Evolutionary conservation across 306 rosid species (phyloP), one percentile per base, ranked within the genome.

Genomic region (Heteromeles arbutifolia): DNA sequence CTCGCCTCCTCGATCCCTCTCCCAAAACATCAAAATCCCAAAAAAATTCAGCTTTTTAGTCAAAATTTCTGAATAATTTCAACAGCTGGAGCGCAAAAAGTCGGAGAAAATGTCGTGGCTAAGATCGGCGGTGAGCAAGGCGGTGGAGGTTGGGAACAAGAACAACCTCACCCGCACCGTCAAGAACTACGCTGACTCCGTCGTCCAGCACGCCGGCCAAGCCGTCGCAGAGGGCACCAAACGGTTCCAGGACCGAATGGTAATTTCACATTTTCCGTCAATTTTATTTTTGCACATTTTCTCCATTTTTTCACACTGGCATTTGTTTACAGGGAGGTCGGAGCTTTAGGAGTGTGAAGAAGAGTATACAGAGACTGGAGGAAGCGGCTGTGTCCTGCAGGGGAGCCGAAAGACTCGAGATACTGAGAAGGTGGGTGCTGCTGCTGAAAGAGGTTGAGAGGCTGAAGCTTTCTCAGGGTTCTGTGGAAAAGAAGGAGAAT

Each of bases 151-250:
- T 6, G 96, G 99, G 44, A 92, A 96, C 82, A 96, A 84, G 57
- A 90, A 87, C 85, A 92, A 96, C 80, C 97, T 96, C 88, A 90
- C 98, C 68, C 97, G 97, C 69, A 87, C 92, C 82, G 97, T 96
- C 82, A 96, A 81, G 76, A 96, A 92, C 88, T 96, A 96, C 63
- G 98, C 99, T 69, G 99, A 96, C 75, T 69, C 98, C 72, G 98
- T 96, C 72, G 99, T 96, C 44, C 99, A 96, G 24, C 99, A 96
- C 3, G 99, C 99, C 69, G 98, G 99, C 17, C 99, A 96, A 57
- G 99, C 97, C 69, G 98, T 96, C 2, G 89, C 97, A 1, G 99
- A 88, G 77, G 98, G 99, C 67, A 96, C 99, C 81, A 96, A 96
- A 81, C 85, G 91, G 74, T 86, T 92, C 19, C 99, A 96, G 24